These are phyloP conservation scores for Periglandula ipomoeae DNA, from an alignment of 2,329 filamentous ascomycete species.

Conservation along the genomic window DNA sequence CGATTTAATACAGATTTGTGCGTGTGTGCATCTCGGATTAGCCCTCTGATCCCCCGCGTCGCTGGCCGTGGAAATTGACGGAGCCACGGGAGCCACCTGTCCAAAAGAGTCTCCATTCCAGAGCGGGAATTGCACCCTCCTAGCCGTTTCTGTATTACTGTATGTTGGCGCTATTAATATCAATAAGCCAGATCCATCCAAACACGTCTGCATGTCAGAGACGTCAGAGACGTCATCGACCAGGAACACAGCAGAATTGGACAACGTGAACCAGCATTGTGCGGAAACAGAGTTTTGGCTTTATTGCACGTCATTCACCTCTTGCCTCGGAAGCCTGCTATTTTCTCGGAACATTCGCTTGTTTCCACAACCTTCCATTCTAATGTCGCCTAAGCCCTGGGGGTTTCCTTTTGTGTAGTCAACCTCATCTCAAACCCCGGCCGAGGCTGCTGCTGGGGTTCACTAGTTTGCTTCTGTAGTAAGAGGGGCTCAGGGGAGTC, in stretches of 20 bases:
- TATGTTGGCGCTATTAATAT: not conserved
- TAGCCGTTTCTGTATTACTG: not conserved
- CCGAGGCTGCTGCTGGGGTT: not conserved
- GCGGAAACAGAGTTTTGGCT: not conserved
- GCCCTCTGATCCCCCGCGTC: not conserved
- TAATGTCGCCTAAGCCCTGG: not conserved
- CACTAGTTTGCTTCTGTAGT: not conserved
- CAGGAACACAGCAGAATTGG: slow-evolving; percentile 1
- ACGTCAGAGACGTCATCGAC: not conserved
- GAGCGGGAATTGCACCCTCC: no score
- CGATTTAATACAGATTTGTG: no score
- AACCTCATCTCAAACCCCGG: not conserved
- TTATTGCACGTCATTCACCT: not conserved
- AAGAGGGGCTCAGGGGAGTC: not conserved
- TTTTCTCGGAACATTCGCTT: not conserved
- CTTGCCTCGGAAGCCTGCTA: not conserved
- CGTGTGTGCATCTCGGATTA: not conserved
- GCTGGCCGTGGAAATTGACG: no score
- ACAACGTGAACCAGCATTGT: not conserved
- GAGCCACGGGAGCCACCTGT: not conserved
- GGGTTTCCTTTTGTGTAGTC: not conserved
- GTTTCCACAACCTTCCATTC: slow-evolving; percentile 1
- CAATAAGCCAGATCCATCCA: not conserved
- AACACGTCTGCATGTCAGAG: not conserved
- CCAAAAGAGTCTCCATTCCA: no score